These are phyloP conservation scores for Furcasterigmium furcatum DNA, from an alignment of 2,329 filamentous ascomycete species.

Conservation along the genomic window DNA sequence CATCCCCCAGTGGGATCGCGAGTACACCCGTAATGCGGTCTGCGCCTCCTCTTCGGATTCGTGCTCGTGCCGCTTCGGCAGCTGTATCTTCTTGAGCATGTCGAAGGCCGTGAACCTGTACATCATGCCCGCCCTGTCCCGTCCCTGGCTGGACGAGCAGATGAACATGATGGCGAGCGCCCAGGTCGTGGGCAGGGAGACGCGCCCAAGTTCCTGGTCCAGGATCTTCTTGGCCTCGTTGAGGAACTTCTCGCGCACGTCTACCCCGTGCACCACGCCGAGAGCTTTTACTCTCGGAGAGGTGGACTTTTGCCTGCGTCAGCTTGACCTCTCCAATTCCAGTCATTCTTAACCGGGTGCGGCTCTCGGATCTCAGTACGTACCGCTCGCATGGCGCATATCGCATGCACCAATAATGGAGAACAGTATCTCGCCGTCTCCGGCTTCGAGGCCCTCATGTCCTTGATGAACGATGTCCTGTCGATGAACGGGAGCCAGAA, in stretches of 20 bases:
- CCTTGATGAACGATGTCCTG: conserved; percentile 17
- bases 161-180: conserved; percentile 4
- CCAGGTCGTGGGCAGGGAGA: conserved; percentile 4
- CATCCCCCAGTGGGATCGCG: not conserved
- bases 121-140: not conserved
- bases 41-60: not conserved
- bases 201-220: conserved; percentile 3
- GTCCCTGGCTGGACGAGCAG: not conserved
- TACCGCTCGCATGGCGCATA: conserved; percentile 25
- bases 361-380: conserved; percentile 1
- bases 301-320: not conserved
- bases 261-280: not conserved
- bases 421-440: conserved; percentile 20
- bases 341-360: not conserved
- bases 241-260: conserved; percentile 1
- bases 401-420: conserved; percentile 25
- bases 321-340: not conserved
- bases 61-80: not conserved
- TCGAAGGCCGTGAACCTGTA: not conserved
- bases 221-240: conserved; percentile 5
- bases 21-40: not conserved
- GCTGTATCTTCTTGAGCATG: not conserved
- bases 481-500: conserved; percentile 21
- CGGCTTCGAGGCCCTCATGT: conserved; percentile 17
- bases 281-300: not conserved